Evolutionary conservation across 2,329 filamentous ascomycete species (phyloP), one percentile per base, ranked within the genome.

Genomic region (Venturia effusa): DNA sequence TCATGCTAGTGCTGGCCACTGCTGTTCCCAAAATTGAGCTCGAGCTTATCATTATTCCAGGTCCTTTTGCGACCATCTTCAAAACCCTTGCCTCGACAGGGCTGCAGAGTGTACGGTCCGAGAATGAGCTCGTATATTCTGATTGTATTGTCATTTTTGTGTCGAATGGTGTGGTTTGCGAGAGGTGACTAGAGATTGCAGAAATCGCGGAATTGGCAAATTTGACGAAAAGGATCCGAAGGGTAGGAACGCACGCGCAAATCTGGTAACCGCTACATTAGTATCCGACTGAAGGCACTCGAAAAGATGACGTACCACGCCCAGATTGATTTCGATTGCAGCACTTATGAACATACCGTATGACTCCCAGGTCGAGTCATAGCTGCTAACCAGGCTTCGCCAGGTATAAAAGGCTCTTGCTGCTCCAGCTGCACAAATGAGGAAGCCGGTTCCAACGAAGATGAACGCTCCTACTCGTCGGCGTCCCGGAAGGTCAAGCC

Each of bases 331-430:
- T 67, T 80, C 78, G 2, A 80, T 73, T 0, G 76, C 73, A 4
- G 77, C 76, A 54, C 73, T 73, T 17, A 79, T 78, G 75, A 77
- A 80, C 0, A 79, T 68, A 6, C 75, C 75, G 69, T 77, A 79
- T 3, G 75, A 71, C 61, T 73, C 75, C 78, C 78, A 80, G 1
- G 76, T 78, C 62, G 73, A 71, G 62, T 80, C 78, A 65, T 75
- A 79, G 63, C 72, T 75, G 4, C 67, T 68, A 4, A 78, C 71
- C 8, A 80, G 66, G n/a, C 72, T 73, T 63, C 73, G 71, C 69
- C 76, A 79, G 51, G 78, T 77, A 67, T 69, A 79, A 71, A 74
- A 79, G 3, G 77, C 79, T 22, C 78, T 51, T 34, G 78, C 68
- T 7, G 74, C 67, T 5, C 77, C 78, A 13, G 76, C 76, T 57